Conservation (phyloP, 345 rosid genomes). For the Citrus glauca region DNA sequence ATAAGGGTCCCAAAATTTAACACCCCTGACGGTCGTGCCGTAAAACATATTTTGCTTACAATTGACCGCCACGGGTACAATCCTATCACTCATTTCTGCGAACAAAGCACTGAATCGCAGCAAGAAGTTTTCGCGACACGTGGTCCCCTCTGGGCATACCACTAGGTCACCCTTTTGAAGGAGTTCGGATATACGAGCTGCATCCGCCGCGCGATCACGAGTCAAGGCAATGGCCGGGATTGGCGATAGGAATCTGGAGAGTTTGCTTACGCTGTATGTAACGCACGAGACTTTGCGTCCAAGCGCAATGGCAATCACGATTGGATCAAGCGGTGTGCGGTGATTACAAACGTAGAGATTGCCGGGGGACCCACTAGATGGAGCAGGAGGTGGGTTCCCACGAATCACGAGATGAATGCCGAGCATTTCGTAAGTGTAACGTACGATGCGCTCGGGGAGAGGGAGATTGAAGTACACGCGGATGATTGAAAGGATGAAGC, state of each 20-base stretch:
- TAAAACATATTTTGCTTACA: conserved; percentile 82
- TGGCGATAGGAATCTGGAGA: conserved; percentile 78
- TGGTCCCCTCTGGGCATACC: conserved; percentile 95
- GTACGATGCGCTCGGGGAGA: conserved; percentile 87
- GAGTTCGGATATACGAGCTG: conserved; percentile 60
- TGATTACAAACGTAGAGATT: conserved; percentile 90
- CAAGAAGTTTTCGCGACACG: conserved; percentile 78
- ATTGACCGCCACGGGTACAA: conserved; percentile 88
- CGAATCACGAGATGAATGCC: conserved; percentile 81
- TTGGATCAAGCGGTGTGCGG: conserved; percentile 82
- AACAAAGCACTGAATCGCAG: conserved; percentile 89
- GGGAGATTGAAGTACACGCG: conserved; percentile 90
- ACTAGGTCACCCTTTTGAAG: conserved; percentile 85
- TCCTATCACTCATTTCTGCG: conserved; percentile 89
- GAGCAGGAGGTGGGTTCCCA: conserved; percentile 74
- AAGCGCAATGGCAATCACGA: conserved; percentile 76
- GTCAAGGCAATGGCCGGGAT: conserved; percentile 92
- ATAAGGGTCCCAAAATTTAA: conserved; percentile 90
- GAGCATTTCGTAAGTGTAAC: conserved; percentile 84
- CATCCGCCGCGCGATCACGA: conserved; percentile 83
- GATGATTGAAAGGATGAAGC: conserved; percentile 70
- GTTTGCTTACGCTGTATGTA: conserved; percentile 89
- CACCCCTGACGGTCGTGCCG: conserved; percentile 90
- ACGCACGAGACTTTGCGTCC: conserved; percentile 87
- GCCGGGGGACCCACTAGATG: conserved; percentile 66